Evolutionary conservation across 768 basidiomycete genomes (phyloP).

Genomic region (Filobasidium floriforme): DNA sequence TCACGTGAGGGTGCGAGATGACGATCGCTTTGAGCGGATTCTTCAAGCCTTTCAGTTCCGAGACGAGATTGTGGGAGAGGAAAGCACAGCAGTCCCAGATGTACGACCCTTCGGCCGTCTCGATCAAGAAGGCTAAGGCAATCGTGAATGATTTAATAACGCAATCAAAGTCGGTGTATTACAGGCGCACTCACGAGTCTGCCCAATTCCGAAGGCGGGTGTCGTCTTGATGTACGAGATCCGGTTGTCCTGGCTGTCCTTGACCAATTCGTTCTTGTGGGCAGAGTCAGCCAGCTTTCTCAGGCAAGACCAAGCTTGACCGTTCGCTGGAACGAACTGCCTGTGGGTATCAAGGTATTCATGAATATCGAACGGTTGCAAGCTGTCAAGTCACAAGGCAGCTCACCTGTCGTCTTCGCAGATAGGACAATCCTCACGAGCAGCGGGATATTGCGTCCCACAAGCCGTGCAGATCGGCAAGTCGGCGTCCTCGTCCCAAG

Average conservation of each 20-base stretch:
- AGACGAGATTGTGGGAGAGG: constrained; percentile 29
- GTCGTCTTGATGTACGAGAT: constrained; percentile 33
- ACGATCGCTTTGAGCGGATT: constrained; percentile 38
- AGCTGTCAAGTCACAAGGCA: no score
- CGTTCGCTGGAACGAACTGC: constrained; percentile 35
- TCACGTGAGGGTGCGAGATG: constrained; percentile 43
- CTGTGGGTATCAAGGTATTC: constrained; percentile 22
- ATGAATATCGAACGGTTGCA: neutral
- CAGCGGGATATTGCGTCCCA: constrained; percentile 37
- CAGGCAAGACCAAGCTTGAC: constrained; percentile 39
- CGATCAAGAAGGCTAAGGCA: constrained; percentile 36
- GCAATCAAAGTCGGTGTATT: neutral
- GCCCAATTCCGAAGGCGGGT: constrained; percentile 39
- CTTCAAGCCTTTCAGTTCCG: constrained; percentile 24
- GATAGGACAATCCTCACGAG: constrained; percentile 24
- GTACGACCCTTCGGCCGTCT: constrained; percentile 35
- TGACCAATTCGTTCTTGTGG: constrained; percentile 27
- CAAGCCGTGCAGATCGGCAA: constrained; percentile 41
- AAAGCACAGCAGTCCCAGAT: constrained; percentile 43
- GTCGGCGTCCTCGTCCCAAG: constrained; percentile 26
- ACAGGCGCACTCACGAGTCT: constrained; percentile 32
- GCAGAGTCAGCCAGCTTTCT: constrained; percentile 22
- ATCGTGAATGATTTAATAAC: neutral
- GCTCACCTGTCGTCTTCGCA: constrained; percentile 14
- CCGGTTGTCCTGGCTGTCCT: constrained; percentile 35